Evolutionary conservation across 495 filamentous ascomycete species (phyloP).

Genomic region (Trichoderma erinaceum): DNA sequence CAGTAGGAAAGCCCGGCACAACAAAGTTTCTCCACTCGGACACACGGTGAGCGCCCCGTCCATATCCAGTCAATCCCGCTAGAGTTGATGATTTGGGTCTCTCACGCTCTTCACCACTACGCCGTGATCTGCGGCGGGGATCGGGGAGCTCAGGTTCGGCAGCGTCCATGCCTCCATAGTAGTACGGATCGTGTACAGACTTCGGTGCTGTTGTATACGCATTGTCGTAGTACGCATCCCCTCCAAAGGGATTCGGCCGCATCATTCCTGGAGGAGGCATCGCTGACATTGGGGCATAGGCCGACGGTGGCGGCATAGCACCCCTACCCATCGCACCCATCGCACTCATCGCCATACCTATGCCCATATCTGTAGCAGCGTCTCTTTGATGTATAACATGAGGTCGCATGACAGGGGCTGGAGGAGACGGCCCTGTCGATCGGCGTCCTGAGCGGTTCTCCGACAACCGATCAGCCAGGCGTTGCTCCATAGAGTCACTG

Average conservation of each 20-base stretch:
- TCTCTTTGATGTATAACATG: not conserved
- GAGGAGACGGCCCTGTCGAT: slow-evolving; percentile 23
- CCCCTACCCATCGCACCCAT: slow-evolving; percentile 24
- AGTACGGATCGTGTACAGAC: slow-evolving; percentile 17
- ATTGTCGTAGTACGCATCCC: slow-evolving; percentile 23
- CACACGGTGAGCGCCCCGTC: slow-evolving; percentile 41
- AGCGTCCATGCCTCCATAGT: slow-evolving; percentile 19
- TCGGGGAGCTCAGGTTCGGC: slow-evolving; percentile 19
- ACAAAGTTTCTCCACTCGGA: slow-evolving; percentile 44
- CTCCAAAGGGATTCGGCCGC: not conserved
- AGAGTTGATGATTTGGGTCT: slow-evolving; percentile 35
- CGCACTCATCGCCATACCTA: slow-evolving; percentile 27
- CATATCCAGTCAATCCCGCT: slow-evolving; percentile 40
- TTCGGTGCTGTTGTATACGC: slow-evolving; percentile 17
- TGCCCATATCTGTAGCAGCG: slow-evolving; percentile 14
- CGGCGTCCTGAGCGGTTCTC: slow-evolving; percentile 26
- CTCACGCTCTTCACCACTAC: slow-evolving; percentile 22
- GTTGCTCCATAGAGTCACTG: slow-evolving; percentile 18
- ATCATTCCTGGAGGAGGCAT: slow-evolving; percentile 37
- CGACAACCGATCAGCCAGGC: slow-evolving; percentile 37
- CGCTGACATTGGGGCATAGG: slow-evolving; percentile 25
- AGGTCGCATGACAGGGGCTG: slow-evolving; percentile 23
- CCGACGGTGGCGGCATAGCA: slow-evolving; percentile 21
- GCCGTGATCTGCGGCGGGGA: slow-evolving; percentile 13
- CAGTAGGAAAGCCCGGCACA: slow-evolving; percentile 29